Conservation (phyloP, 2,329 filamentous ascomycete genomes). For the Penicillium rolfsii region DNA sequence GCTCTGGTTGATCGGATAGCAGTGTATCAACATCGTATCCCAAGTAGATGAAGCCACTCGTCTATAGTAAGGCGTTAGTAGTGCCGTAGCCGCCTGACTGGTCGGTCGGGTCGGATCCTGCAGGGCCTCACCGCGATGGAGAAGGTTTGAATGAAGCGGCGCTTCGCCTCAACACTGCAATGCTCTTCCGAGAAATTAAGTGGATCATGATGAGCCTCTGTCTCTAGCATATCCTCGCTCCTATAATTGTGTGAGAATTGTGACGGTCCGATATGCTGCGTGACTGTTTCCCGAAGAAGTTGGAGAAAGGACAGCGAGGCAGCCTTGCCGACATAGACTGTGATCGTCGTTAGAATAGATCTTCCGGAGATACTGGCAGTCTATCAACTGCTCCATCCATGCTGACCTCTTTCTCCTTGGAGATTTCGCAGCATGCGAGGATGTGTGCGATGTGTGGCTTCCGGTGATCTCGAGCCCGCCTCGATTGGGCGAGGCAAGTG, state of each 20-base stretch:
- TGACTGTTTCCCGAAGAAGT: conserved; percentile 52
- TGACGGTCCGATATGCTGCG: conserved; percentile 58
- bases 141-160: conserved; percentile 38
- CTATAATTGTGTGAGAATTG: conserved; percentile 57
- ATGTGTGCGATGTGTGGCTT: conserved; percentile 37
- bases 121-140: conserved; percentile 30
- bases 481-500: conserved; percentile 10
- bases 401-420: conserved; percentile 56
- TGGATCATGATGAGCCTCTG: conserved; percentile 43
- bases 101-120: conserved; percentile 3
- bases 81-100: background rate
- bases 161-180: conserved; percentile 35
- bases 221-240: conserved; percentile 59
- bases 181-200: conserved; percentile 40
- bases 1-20: conserved; percentile 12
- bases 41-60: conserved; percentile 48
- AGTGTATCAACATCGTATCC: conserved; percentile 36
- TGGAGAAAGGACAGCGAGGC: conserved; percentile 59
- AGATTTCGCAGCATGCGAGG: conserved; percentile 56
- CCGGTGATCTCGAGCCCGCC: conserved; percentile 30
- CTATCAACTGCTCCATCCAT: too few species aligned
- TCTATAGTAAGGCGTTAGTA: conserved; percentile 33
- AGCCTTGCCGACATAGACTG: conserved; percentile 39
- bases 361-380: too few species aligned
- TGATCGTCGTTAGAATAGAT: conserved; percentile 41